Conservation (phyloP, 495 filamentous ascomycete species). For the Lindgomyces ingoldianus region DNA sequence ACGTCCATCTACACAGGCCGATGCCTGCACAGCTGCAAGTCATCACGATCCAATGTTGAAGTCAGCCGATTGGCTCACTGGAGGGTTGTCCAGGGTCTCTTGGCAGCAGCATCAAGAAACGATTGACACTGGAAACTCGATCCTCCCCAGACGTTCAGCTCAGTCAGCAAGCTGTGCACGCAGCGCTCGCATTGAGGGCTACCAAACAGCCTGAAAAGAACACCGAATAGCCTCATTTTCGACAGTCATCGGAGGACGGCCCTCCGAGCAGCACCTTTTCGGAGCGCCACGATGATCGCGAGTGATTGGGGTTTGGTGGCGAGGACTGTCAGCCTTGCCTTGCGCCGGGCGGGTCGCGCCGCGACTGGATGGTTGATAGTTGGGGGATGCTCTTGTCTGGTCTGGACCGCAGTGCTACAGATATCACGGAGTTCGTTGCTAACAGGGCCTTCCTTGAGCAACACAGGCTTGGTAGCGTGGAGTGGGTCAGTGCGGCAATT, state of each 20-base stretch:
- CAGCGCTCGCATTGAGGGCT: neutral
- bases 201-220: neutral
- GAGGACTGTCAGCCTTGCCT: no score
- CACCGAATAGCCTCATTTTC: no score
- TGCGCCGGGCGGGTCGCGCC: neutral
- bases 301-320: no score
- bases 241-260: no score
- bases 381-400: no score
- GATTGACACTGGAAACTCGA: slow-evolving; percentile 21
- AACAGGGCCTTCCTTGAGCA: no score
- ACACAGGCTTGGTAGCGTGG: no score
- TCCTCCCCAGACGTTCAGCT: neutral
- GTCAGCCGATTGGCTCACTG: neutral
- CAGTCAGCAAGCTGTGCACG: neutral
- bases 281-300: no score
- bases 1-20: neutral
- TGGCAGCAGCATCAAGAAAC: slow-evolving; percentile 1
- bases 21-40: slow-evolving; percentile 1
- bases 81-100: slow-evolving; percentile 8
- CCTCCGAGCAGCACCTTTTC: no score
- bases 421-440: no score
- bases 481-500: no score
- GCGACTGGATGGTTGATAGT: neutral
- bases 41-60: slow-evolving; percentile 3
- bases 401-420: no score